A percentile compares a stretch with the other conserved stretches of the same genome.
Conservation (phyloP, 2,329 filamentous ascomycete species). For the Fusarium citri region DNA sequence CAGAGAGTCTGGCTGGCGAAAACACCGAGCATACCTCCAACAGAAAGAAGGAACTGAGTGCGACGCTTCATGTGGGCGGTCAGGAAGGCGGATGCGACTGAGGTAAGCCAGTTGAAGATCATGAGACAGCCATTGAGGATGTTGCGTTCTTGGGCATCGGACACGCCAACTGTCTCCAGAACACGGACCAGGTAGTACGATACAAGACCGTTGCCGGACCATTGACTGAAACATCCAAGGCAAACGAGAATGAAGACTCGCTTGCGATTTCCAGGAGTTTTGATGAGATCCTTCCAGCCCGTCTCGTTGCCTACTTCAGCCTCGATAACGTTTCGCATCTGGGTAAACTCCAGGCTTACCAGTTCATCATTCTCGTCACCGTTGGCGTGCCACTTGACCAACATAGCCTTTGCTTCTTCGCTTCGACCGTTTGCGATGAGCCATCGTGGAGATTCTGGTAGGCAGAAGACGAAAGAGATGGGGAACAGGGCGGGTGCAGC, state of each 20-base stretch:
- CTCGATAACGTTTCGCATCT: constrained; percentile 37
- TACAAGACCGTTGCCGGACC: constrained; percentile 27
- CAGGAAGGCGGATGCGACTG: constrained; percentile 23
- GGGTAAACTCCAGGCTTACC: constrained; percentile 26
- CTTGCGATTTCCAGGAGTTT: constrained; percentile 16
- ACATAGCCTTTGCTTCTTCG: constrained; percentile 53
- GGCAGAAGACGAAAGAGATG: constrained; percentile 55
- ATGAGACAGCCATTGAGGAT: constrained; percentile 37
- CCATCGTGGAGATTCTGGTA: constrained; percentile 73
- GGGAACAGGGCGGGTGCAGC: constrained; percentile 32
- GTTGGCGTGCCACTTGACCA: constrained; percentile 30
- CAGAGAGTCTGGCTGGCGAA: constrained; percentile 33
- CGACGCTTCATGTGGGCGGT: constrained; percentile 30
- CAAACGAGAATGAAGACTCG: constrained; percentile 17
- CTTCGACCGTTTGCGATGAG: constrained; percentile 54
- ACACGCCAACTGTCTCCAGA: constrained; percentile 15
- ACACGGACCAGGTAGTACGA: constrained; percentile 27
- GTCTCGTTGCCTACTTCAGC: constrained; percentile 21
- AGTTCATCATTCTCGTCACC: not conserved
- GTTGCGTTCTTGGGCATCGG: constrained; percentile 11
- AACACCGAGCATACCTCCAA: constrained; percentile 25
- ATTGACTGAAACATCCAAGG: constrained; percentile 38
- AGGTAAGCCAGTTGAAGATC: constrained; percentile 41
- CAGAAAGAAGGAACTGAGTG: constrained; percentile 35
- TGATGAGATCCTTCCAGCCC: constrained; percentile 19